A percentile compares a stretch with the other conserved stretches of the same genome.
These are phyloP conservation scores for Cystobasidiaceae sp. DNA, from an alignment of 1,284 basidiomycete species.

Conservation along the genomic window DNA sequence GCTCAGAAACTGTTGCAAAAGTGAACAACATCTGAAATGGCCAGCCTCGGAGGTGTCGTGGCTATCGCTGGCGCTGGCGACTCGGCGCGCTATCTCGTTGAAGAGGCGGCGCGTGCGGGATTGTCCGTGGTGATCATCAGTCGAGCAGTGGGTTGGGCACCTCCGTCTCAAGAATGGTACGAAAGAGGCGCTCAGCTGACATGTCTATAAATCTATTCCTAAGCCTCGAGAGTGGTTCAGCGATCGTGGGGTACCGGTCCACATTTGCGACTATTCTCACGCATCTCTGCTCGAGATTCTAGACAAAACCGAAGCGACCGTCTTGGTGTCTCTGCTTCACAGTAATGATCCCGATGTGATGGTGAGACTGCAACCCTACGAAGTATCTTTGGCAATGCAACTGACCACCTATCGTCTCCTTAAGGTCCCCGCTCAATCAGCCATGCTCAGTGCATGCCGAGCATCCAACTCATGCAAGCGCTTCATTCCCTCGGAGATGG, in stretches of 20 bases:
- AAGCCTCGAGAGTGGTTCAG: not conserved
- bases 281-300: not conserved
- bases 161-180: not conserved
- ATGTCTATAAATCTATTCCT: not conserved
- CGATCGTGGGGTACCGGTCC: not conserved
- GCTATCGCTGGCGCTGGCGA: slow-evolving; percentile 4
- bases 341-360: not conserved
- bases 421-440: not conserved
- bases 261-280: not conserved
- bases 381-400: not conserved
- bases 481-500: not conserved
- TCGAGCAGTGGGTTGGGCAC: not conserved
- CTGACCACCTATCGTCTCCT: not conserved
- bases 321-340: not conserved
- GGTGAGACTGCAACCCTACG: not conserved
- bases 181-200: not conserved
- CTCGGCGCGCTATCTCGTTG: not conserved
- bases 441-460: not conserved
- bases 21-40: no score
- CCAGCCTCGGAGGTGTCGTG: not conserved
- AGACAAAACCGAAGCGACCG: not conserved
- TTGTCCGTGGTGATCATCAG: not conserved
- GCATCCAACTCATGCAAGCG: not conserved
- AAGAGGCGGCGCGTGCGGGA: not conserved
- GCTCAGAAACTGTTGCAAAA: no score